Conservation (phyloP, 2,329 filamentous ascomycete species). For the Elsinoe batatas region DNA sequence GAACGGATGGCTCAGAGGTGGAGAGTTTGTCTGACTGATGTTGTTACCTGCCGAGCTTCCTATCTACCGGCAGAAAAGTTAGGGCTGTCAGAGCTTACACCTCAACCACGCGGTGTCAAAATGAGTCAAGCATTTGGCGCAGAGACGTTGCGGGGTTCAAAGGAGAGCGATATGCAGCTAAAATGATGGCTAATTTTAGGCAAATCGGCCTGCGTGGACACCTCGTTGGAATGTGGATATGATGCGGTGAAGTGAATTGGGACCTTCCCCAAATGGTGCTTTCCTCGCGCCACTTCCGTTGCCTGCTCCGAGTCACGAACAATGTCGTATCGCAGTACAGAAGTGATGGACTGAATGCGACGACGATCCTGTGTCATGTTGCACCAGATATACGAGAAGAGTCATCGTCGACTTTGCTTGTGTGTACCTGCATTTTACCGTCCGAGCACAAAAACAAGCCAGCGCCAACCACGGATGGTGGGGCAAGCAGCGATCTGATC, state of each 20-base stretch:
- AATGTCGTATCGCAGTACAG: not conserved
- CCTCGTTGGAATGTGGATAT: too few species aligned
- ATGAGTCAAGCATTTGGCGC: constrained; percentile 1
- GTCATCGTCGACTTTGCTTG: not conserved
- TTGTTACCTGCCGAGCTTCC: not conserved
- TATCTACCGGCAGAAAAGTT: not conserved
- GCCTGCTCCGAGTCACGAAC: not conserved
- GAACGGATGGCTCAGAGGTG: not conserved
- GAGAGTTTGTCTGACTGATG: not conserved
- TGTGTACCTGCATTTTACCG: not conserved
- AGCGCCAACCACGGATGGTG: not conserved
- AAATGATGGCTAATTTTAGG: constrained; percentile 4
- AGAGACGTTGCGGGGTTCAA: constrained; percentile 8
- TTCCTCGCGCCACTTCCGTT: not conserved
- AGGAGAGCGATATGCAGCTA: constrained; percentile 4
- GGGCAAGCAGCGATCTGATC: constrained; percentile 7
- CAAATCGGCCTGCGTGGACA: not conserved
- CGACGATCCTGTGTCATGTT: not conserved
- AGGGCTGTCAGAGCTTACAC: not conserved
- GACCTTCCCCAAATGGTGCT: constrained; percentile 1
- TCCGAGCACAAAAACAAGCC: constrained; percentile 4
- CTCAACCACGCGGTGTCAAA: constrained; percentile 3
- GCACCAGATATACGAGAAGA: not conserved
- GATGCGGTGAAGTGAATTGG: not conserved
- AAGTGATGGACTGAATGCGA: not conserved